Evolutionary conservation across 73 alveolate species (phyloP).

Genomic region (Durusdinium trenchii): DNA sequence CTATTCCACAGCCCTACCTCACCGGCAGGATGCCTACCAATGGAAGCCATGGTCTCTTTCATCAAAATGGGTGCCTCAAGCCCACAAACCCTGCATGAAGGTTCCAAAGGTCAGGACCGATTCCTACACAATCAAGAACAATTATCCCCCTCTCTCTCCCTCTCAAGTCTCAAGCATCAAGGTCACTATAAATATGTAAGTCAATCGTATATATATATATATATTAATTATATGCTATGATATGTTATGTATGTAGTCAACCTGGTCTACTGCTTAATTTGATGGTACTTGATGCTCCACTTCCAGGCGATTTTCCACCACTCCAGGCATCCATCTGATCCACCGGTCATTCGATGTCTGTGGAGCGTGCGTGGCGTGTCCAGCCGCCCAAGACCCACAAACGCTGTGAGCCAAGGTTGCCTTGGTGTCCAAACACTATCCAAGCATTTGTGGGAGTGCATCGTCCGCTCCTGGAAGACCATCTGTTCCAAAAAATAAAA

Average conservation of each 20-base stretch:
- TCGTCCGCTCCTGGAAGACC: no score
- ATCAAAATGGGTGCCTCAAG: no score
- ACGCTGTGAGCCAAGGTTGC: background rate
- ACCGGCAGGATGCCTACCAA: no score
- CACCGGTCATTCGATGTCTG: background rate
- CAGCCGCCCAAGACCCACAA: slow-evolving; percentile 9
- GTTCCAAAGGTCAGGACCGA: no score
- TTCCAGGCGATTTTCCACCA: background rate
- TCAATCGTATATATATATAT: background rate
- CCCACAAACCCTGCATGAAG: no score
- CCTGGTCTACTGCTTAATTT: background rate
- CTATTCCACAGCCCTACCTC: no score
- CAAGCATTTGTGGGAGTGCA: background rate
- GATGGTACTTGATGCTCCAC: background rate
- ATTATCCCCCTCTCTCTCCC: no score
- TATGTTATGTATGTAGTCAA: no score
- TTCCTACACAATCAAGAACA: no score
- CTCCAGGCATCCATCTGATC: background rate
- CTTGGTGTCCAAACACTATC: background rate
- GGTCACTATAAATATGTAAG: background rate
- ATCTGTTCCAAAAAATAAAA: no score
- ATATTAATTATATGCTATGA: background rate
- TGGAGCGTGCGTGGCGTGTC: background rate
- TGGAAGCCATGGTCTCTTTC: no score
- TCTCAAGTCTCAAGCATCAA: no score